A percentile compares a stretch with the other conserved stretches of the same genome.
Evolutionary conservation across 108 stramenopile species (phyloP).

Genomic region (Cafeteria roenbergensis): DNA sequence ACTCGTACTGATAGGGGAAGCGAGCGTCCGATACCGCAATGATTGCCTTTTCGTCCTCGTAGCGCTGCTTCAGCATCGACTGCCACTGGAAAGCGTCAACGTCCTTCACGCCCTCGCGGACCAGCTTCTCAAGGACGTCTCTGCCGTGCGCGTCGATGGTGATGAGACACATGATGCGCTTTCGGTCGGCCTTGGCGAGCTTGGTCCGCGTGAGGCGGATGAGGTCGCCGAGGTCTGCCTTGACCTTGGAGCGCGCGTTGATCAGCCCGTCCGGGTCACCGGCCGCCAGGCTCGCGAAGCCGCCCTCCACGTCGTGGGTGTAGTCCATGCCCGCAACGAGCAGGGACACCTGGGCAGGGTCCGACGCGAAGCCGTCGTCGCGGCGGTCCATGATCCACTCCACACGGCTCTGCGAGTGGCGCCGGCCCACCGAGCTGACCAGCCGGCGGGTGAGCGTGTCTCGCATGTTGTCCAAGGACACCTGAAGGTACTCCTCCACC

Average conservation of each 20-base stretch:
- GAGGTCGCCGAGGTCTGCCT: conserved; percentile 56
- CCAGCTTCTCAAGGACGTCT: conserved; percentile 60
- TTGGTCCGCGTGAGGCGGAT: conserved; percentile 56
- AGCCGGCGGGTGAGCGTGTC: conserved; percentile 37
- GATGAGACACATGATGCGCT: conserved; percentile 60
- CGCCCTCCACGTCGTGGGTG: conserved; percentile 50
- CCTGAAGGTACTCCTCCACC: conserved; percentile 65
- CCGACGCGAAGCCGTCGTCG: conserved; percentile 34
- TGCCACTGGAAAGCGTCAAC: conserved; percentile 60
- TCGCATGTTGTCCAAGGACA: conserved; percentile 42
- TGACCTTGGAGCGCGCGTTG: conserved; percentile 44
- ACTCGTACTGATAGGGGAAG: conserved; percentile 66
- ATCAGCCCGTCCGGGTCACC: conserved; percentile 43
- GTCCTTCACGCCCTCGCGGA: conserved; percentile 39
- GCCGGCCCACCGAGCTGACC: conserved; percentile 41
- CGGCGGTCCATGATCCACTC: conserved; percentile 58
- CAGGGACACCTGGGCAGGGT: conserved; percentile 62
- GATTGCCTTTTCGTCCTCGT: conserved; percentile 8
- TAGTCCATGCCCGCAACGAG: conserved; percentile 55
- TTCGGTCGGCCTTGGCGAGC: conserved; percentile 53
- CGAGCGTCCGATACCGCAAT: conserved; percentile 38
- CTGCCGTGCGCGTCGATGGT: conserved; percentile 67
- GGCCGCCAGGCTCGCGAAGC: conserved; percentile 32
- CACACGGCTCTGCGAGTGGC: conserved; percentile 38
- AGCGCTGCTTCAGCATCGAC: conserved; percentile 60